A percentile compares a stretch with the other conserved stretches of the same genome.
phyloP scores from a whole-genome alignment of 495 filamentous ascomycete species.

The Neurospora tetrasperma region DNA sequence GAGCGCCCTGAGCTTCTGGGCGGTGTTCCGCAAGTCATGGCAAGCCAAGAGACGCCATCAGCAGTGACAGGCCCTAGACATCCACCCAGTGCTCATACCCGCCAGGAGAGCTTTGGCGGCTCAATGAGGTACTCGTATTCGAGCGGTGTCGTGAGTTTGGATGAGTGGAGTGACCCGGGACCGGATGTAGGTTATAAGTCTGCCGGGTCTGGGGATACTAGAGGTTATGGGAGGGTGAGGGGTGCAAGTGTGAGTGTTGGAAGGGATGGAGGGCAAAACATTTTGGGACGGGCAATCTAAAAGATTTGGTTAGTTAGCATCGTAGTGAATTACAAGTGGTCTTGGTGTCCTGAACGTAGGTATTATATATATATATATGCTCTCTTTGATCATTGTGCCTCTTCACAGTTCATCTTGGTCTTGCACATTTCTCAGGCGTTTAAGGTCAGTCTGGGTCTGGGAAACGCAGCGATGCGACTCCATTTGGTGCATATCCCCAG shows the following conservation, averaged over 20 bases:
- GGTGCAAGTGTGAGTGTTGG: not conserved
- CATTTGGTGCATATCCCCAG: not conserved
- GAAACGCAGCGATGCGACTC: not conserved
- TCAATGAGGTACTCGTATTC: slow-evolving; percentile 32
- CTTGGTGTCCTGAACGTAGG: not conserved
- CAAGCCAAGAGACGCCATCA: slow-evolving; percentile 8
- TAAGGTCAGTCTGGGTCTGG: not conserved
- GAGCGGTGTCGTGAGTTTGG: slow-evolving; percentile 29
- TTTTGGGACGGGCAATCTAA: not conserved
- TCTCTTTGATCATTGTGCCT: not conserved
- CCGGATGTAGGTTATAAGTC: slow-evolving; percentile 38
- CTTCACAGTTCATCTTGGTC: not conserved
- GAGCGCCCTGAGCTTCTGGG: slow-evolving; percentile 42
- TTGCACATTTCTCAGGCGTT: not conserved
- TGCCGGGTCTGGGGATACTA: not conserved
- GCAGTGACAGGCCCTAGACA: not conserved
- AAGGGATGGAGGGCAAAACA: not conserved
- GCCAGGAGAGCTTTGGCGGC: not conserved
- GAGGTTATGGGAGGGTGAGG: not conserved
- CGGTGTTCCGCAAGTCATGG: not conserved
- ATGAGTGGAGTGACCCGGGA: slow-evolving; percentile 42
- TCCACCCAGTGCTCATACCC: slow-evolving; percentile 6
- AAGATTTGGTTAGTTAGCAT: not conserved
- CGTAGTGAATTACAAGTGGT: not conserved
- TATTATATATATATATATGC: not conserved